Base-by-base conservation (phyloP, 2,329 filamentous ascomycete genomes). In the Gyromitra esculenta region DNA sequence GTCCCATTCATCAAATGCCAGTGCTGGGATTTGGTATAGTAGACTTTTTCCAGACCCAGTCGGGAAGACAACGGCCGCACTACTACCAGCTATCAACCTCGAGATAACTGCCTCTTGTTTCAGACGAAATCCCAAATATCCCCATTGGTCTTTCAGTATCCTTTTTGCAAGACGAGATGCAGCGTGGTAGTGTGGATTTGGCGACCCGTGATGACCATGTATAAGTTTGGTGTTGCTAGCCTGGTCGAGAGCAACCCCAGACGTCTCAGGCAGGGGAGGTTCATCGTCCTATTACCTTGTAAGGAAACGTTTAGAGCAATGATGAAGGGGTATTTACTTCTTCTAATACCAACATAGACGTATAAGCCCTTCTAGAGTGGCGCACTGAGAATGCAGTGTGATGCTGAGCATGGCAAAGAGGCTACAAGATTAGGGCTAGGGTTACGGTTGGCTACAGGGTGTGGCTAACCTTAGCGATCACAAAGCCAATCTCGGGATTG, bases 31-130 rank as follows among this genome's bases (percentile, higher is more conserved):
- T 83, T 99, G 96, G 82, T 98, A 99, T 83, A 96, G 98, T 1
- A 99, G 86, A 0, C 96, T 98, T 82, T 99, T 99, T 54, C 96
- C 96, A 77, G 96, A 95, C 69, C 96, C 96, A 0, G 96, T 99
- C 1, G 96, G 96, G 94, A 99, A 98, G 48, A 99, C 86, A 13
- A 98, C 92, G 82, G 98, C 82, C 1, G 85, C 83, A 79, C 83
- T 86, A 1, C 81, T 82, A 6, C 86, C 86, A 72, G 81, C 81
- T 2, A 87, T 81, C 3, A 86, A 78, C 37, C 83, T 81, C 4
- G 83, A 81, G 73, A 87, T 85, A 0, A 84, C 86, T 9, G 82
- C 81, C 71, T 85, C 84, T 75, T 87, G 86, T 78, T 86, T 84
- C 15, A 86, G 81, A 54, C 84, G 82, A 76, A 87, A 87, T 0